Evolutionary conservation across 371 early-diverging fungal species (phyloP).

Genomic region (Mortierella sp.): DNA sequence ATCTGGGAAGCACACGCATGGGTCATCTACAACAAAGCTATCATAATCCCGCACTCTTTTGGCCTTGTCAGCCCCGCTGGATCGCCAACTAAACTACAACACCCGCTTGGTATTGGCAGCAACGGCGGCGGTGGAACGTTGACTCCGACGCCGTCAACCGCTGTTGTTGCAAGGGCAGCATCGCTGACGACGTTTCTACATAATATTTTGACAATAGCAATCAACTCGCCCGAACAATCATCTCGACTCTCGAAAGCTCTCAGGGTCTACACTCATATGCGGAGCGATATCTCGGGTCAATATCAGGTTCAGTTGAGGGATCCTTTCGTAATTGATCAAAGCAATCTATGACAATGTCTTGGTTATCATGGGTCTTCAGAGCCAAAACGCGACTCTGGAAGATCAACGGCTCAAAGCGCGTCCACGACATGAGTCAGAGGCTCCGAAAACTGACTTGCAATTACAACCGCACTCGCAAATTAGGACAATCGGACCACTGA

Average conservation of each 20-base stretch:
- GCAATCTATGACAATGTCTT: constrained; percentile 36
- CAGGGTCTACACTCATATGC: constrained; percentile 28
- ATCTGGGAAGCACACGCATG: constrained; percentile 48
- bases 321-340: constrained; percentile 46
- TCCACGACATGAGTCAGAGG: too few relatives aligned
- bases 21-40: constrained; percentile 48
- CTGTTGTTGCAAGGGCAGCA: constrained; percentile 1
- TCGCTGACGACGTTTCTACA: constrained; percentile 33
- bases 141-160: too few relatives aligned
- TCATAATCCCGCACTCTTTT: constrained; percentile 17
- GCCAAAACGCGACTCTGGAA: not conserved
- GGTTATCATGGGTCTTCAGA: constrained; percentile 2
- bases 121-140: too few relatives aligned
- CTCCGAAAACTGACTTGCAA: too few relatives aligned
- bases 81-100: constrained; percentile 5
- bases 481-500: constrained; percentile 30
- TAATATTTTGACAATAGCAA: constrained; percentile 33
- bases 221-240: constrained; percentile 33
- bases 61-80: not conserved
- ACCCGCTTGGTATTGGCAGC: too few relatives aligned
- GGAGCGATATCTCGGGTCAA: constrained; percentile 21
- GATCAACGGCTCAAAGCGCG: too few relatives aligned
- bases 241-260: constrained; percentile 41
- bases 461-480: constrained; percentile 4
- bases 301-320: constrained; percentile 37